phyloP scores from a whole-genome alignment of 164 flowering plant species.

The Chimonanthus salicifolius region DNA sequence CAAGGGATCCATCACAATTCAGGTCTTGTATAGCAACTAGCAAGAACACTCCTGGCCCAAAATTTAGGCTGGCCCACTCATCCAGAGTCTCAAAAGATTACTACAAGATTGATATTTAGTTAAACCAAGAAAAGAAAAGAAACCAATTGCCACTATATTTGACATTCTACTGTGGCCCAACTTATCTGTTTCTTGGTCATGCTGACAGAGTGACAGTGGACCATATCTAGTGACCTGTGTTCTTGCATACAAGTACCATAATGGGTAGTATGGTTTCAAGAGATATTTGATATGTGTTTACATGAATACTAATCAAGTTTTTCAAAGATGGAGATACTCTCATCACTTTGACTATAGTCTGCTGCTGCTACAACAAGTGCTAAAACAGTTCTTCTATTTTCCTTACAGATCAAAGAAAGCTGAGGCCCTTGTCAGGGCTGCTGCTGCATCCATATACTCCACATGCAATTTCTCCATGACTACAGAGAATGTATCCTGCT shows the following conservation, averaged over 20 bases:
- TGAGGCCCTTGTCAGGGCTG: slow-evolving; percentile 56
- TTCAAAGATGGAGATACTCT: not conserved
- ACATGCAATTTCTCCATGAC: slow-evolving; percentile 58
- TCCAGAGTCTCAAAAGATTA: too few relatives aligned
- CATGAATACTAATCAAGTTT: not conserved
- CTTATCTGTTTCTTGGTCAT: not conserved
- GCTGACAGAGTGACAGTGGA: not conserved
- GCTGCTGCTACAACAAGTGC: not conserved
- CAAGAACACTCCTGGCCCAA: too few relatives aligned
- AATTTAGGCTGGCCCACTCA: too few relatives aligned
- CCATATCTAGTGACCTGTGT: not conserved
- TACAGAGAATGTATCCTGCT: slow-evolving; percentile 45
- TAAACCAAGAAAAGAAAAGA: too few relatives aligned
- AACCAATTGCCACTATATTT: not conserved
- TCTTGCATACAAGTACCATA: not conserved
- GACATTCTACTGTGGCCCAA: not conserved
- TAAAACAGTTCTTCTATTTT: not conserved
- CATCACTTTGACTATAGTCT: not conserved
- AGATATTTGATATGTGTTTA: not conserved
- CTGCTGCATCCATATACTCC: slow-evolving; percentile 92
- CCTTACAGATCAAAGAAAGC: slow-evolving; percentile 31
- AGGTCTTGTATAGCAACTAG: too few relatives aligned
- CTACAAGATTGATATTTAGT: too few relatives aligned
- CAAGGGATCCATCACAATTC: too few relatives aligned
- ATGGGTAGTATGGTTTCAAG: not conserved